A percentile compares a stretch with the other conserved stretches of the same genome.
These are phyloP conservation scores for Backusella psychrophila DNA, from an alignment of 192 early-diverging fungal genomes.

Conservation along the genomic window DNA sequence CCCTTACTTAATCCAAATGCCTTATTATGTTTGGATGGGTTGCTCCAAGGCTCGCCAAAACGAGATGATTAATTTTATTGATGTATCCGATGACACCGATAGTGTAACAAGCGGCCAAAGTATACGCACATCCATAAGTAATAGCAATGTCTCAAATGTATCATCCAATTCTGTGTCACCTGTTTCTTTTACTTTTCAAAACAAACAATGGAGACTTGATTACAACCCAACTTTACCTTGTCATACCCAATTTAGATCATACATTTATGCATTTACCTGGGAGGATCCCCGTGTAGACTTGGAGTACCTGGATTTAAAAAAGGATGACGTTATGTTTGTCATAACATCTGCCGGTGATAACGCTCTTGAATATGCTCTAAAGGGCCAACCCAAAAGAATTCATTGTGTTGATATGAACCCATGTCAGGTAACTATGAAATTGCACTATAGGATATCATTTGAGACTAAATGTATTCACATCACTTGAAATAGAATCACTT, in stretches of 20 bases:
- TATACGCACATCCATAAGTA: not conserved
- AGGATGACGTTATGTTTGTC: conserved; percentile 69
- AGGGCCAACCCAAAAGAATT: conserved; percentile 64
- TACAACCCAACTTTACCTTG: conserved; percentile 52
- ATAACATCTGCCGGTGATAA: conserved; percentile 87
- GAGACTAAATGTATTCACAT: not conserved
- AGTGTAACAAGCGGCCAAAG: conserved; percentile 10
- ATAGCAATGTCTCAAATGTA: not conserved
- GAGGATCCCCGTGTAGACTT: conserved; percentile 80
- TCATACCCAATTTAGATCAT: conserved; percentile 74
- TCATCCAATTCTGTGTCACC: not conserved
- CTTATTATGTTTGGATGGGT: conserved; percentile 87
- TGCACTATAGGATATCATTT: not conserved
- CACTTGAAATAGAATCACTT: conserved; percentile 61
- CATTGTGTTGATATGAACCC: conserved; percentile 89
- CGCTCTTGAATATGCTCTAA: conserved; percentile 72
- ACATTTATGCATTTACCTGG: conserved; percentile 88
- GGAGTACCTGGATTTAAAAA: conserved; percentile 60
- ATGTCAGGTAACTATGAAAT: conserved; percentile 60
- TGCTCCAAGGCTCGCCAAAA: conserved; percentile 42
- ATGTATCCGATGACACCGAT: conserved; percentile 18
- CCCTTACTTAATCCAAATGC: conserved; percentile 72
- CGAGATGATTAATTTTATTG: not conserved
- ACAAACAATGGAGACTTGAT: conserved; percentile 47
- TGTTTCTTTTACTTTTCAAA: conserved; percentile 29